Base-by-base conservation (phyloP, 2,329 filamentous ascomycete genomes). In the Rosellinia necatrix region DNA sequence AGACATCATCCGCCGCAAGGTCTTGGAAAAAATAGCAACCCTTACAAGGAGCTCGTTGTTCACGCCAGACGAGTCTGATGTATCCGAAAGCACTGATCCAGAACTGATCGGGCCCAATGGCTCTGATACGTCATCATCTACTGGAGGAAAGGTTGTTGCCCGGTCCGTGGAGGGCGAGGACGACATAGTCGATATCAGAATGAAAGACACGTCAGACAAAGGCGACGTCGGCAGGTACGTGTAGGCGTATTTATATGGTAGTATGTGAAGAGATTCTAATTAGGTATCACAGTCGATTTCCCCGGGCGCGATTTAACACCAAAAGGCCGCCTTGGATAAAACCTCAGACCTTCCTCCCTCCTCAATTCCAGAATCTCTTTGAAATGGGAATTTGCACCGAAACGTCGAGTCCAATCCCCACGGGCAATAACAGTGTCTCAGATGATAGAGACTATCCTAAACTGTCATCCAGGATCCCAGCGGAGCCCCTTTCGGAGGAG, bases 81-180 rank as follows among this genome's bases (percentile, higher is more conserved):
- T 66, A n/a, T 77, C 80, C 3, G 82, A 86, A 25, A 79, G 76
- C 17, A 76, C 78, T 7, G 88, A 90, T 52, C 84, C 85, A 2
- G 91, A 93, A 65, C 81, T 88, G 40, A 82, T 91, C 17, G 77
- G 89, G 9, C 84, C 87, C 53, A 87, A 78, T 13, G 79, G 77
- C 17, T 86, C 84, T 5, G 61, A 64, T 42, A 59, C 82, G 3
- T 84, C 89, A 60, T 88, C 85, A 3, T 86, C 86, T 3, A 83
- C 82, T 8, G 89, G 89, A 62, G 46, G 53, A 0, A 60, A 88
- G 68, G 81, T 96, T 42, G 83, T 88, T 55, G 88, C 91, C 40
- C 82, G 85, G 24, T 96, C 92, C 3, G 83, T 96, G 2, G 88
- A 92, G 70, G 90, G 91, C 8, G 93, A 97, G 71, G 92, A 97